Percentiles rank a stretch among this genome's conserved stretches.
These are phyloP conservation scores for Botryotinia convoluta DNA, from an alignment of 2,329 filamentous ascomycete species.

Conservation along the genomic window DNA sequence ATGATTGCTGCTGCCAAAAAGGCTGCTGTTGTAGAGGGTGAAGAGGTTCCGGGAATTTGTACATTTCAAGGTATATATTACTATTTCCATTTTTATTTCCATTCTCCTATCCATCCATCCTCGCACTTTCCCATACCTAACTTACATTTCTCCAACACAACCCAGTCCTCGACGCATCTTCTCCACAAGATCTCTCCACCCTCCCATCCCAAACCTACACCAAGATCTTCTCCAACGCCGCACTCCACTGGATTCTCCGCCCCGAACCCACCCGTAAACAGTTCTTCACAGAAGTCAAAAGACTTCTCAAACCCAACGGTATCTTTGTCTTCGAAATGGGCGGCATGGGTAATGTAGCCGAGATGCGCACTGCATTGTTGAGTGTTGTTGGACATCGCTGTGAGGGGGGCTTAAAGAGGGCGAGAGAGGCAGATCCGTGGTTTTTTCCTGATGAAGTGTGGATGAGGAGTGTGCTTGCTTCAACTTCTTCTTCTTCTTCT, in stretches of 20 bases:
- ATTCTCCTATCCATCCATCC: neutral
- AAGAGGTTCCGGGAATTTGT: conserved; percentile 22
- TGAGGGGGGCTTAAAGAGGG: conserved; percentile 44
- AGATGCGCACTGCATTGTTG: conserved; percentile 58
- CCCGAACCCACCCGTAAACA: conserved; percentile 40
- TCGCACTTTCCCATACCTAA: neutral
- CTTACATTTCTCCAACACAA: neutral
- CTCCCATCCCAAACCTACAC: conserved; percentile 36
- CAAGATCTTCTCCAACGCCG: conserved; percentile 66
- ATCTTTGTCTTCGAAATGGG: conserved; percentile 69
- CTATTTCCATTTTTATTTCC: neutral
- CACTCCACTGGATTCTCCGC: conserved; percentile 61
- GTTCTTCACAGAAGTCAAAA: conserved; percentile 54
- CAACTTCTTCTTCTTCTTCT: no score
- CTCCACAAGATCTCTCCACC: conserved; percentile 39
- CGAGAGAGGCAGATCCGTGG: conserved; percentile 59
- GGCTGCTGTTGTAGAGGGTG: conserved; percentile 30
- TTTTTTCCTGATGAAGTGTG: conserved; percentile 67
- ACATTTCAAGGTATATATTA: conserved; percentile 31
- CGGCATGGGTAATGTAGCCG: conserved; percentile 64
- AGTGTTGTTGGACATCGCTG: conserved; percentile 50
- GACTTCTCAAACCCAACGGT: conserved; percentile 54
- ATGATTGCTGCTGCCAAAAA: conserved; percentile 56
- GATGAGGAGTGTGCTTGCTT: conserved; percentile 43
- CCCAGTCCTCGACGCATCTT: conserved; percentile 46